phyloP scores from a whole-genome alignment of 139 green algal species.

The Pedinophyceae sp. region DNA sequence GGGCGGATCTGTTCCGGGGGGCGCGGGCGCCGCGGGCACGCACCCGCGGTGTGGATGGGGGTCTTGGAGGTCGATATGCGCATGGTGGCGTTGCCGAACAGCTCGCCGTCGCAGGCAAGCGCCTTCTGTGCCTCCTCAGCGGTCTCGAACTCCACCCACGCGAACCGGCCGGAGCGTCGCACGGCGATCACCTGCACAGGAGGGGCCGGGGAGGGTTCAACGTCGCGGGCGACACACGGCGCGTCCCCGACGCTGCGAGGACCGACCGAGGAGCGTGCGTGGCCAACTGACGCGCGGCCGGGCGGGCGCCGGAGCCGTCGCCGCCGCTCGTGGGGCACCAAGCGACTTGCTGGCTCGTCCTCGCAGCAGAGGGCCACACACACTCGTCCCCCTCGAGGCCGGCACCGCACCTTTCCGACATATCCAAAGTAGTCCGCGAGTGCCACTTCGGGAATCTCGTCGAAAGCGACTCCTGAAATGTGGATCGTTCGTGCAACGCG shows the following conservation, averaged over 20 bases:
- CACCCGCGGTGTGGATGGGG: slow-evolving; percentile 21
- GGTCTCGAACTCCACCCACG: slow-evolving; percentile 23
- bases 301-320: too few species aligned
- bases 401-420: slow-evolving; percentile 17
- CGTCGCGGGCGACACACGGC: too few species aligned
- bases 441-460: slow-evolving; percentile 15
- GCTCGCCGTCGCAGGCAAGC: slow-evolving; percentile 15
- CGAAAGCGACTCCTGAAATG: slow-evolving; percentile 20
- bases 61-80: slow-evolving; percentile 21
- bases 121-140: slow-evolving; percentile 12
- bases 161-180: slow-evolving; percentile 19
- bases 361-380: too few species aligned
- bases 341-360: too few species aligned
- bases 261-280: too few species aligned
- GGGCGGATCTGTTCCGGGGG: too few species aligned
- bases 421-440: slow-evolving; percentile 24
- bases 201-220: too few species aligned
- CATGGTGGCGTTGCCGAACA: slow-evolving; percentile 14
- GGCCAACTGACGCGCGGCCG: too few species aligned
- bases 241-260: too few species aligned
- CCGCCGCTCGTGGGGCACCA: too few species aligned
- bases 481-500: slow-evolving; percentile 23
- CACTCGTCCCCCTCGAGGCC: too few species aligned
- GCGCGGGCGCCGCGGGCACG: too few species aligned
- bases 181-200: slow-evolving; percentile 16